Percentiles rank a stretch among this genome's conserved stretches.
These are phyloP conservation scores for Colletotrichum theobromicola DNA, from an alignment of 2,329 filamentous ascomycete genomes.

Conservation along the genomic window DNA sequence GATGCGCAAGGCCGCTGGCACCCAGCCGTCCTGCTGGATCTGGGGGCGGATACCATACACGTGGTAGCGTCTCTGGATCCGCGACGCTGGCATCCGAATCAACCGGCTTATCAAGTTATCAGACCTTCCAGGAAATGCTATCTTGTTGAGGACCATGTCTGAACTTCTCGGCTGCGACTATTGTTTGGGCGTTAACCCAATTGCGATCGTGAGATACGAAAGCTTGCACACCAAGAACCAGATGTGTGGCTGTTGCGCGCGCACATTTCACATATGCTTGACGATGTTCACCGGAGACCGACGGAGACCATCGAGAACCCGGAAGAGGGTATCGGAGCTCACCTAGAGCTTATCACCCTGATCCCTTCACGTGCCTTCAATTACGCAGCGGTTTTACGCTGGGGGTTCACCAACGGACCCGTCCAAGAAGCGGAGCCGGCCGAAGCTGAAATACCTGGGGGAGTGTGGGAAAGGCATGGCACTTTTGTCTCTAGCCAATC, in stretches of 20 bases:
- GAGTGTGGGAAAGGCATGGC: neutral
- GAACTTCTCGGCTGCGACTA: neutral
- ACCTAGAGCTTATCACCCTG: slow-evolving; percentile 5
- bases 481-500: slow-evolving; percentile 6
- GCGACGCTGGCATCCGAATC: neutral
- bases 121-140: neutral
- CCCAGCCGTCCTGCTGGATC: neutral
- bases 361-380: neutral
- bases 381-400: neutral
- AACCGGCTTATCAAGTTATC: neutral
- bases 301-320: neutral
- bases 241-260: neutral
- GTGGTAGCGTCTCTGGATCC: neutral
- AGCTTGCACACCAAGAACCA: neutral
- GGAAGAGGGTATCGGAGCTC: neutral
- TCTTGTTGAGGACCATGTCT: neutral
- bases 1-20: neutral
- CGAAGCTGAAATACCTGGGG: slow-evolving; percentile 11
- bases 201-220: neutral
- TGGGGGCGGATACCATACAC: slow-evolving; percentile 14
- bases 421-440: slow-evolving; percentile 16
- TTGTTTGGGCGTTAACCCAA: neutral
- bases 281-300: neutral
- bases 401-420: neutral
- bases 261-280: neutral